A percentile compares a stretch with the other conserved stretches of the same genome.
Evolutionary conservation across 176 grass and related monocot genomes (phyloP).

Genomic region (Rhynchospora pubera): DNA sequence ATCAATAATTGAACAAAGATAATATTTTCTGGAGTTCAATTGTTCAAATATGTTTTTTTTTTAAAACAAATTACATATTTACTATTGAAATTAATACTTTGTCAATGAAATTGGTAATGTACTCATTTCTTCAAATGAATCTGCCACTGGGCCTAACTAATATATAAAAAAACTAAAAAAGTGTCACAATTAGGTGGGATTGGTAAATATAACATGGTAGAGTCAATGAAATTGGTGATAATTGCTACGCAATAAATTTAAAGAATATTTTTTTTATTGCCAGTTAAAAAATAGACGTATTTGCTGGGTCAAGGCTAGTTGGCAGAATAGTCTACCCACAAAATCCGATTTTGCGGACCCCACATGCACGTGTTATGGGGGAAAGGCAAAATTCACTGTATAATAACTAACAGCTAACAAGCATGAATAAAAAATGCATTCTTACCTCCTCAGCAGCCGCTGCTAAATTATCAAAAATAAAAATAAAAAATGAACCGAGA

Average conservation of each 20-base stretch:
- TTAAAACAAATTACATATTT: no score
- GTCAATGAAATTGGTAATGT: no score
- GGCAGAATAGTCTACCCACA: not conserved
- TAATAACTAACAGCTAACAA: not conserved
- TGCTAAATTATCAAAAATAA: no score
- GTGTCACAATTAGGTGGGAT: not conserved
- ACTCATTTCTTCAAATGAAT: no score
- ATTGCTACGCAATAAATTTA: not conserved
- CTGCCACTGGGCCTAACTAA: not conserved
- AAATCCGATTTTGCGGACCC: not conserved
- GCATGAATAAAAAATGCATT: no score
- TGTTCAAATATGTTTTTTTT: no score
- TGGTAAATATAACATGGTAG: not conserved
- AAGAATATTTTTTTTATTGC: not conserved
- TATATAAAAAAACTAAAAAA: not conserved
- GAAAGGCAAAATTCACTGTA: not conserved
- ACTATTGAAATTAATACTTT: no score
- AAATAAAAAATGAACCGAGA: no score
- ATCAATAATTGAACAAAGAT: no score
- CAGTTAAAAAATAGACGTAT: not conserved
- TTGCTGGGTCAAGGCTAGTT: not conserved
- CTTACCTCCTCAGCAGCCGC: no score
- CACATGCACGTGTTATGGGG: not conserved
- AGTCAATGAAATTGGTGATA: not conserved
- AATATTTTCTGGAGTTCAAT: no score